Conservation (phyloP, 2,329 filamentous ascomycete species). For the Apiospora koreana region DNA sequence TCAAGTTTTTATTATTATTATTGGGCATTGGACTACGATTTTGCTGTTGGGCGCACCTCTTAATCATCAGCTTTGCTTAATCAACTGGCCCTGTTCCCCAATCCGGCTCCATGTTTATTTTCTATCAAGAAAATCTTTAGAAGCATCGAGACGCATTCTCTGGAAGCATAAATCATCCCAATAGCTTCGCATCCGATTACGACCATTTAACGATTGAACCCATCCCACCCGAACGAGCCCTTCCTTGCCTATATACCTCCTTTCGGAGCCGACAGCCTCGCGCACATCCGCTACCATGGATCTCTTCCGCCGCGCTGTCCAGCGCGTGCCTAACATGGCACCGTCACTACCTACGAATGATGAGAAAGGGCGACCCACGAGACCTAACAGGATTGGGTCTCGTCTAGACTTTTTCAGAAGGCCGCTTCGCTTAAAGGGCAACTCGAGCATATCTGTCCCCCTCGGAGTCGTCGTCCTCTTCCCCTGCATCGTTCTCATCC, state of each 20-base stretch:
- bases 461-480: slow-evolving; percentile 91
- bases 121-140: slow-evolving; percentile 11
- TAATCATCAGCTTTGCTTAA: not conserved
- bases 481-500: slow-evolving; percentile 84
- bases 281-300: slow-evolving; percentile 46
- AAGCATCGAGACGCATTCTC: not conserved
- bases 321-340: slow-evolving; percentile 46
- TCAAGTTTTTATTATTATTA: slow-evolving; percentile 12
- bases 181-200: slow-evolving; percentile 3
- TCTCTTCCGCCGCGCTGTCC: slow-evolving; percentile 57
- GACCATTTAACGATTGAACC: not conserved
- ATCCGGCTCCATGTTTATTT: slow-evolving; percentile 1
- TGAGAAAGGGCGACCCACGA: slow-evolving; percentile 46
- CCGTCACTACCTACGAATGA: slow-evolving; percentile 51
- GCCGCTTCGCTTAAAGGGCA: slow-evolving; percentile 85
- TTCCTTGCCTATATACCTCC: not conserved
- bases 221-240: not conserved
- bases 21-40: not conserved
- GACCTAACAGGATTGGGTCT: slow-evolving; percentile 43
- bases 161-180: not conserved
- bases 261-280: not conserved
- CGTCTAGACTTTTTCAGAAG: slow-evolving; percentile 79
- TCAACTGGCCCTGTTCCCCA: not conserved
- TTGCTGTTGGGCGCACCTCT: not conserved
- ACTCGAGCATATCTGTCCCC: slow-evolving; percentile 90